Percentiles rank a stretch among this genome's conserved stretches.
These are phyloP conservation scores for Colletotrichum orbiculare DNA, from an alignment of 2,329 filamentous ascomycete species.

Conservation along the genomic window DNA sequence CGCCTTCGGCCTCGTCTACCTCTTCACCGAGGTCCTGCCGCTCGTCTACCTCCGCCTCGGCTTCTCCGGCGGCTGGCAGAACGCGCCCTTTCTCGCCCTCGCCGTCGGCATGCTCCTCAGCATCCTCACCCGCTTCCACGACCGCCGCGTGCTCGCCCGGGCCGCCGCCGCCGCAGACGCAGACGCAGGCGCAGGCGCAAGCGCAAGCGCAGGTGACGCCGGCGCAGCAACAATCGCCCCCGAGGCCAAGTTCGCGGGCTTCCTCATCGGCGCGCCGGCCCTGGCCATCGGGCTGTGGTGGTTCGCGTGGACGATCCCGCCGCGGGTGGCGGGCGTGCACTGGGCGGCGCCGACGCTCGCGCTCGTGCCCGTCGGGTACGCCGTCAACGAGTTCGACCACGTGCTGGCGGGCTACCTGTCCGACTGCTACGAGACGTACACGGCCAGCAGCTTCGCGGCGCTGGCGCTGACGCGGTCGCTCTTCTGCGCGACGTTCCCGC, in stretches of 20 bases:
- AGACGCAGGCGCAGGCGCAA: neutral
- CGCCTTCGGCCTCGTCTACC: slow-evolving; percentile 21
- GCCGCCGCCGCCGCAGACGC: slow-evolving; percentile 9
- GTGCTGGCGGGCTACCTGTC: slow-evolving; percentile 26
- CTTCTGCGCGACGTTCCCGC: slow-evolving; percentile 12
- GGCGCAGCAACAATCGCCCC: neutral
- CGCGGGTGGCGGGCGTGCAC: slow-evolving; percentile 43
- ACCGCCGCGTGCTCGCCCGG: neutral
- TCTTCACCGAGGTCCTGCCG: slow-evolving; percentile 20
- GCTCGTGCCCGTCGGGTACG: slow-evolving; percentile 57
- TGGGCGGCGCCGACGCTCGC: slow-evolving; percentile 53
- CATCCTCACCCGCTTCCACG: slow-evolving; percentile 12
- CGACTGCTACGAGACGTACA: slow-evolving; percentile 21
- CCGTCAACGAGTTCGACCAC: slow-evolving; percentile 54
- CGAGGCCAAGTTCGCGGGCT: slow-evolving; percentile 42
- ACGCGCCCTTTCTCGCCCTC: slow-evolving; percentile 15
- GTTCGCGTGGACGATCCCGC: slow-evolving; percentile 60
- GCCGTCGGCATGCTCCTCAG: slow-evolving; percentile 11
- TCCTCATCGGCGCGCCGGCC: slow-evolving; percentile 54
- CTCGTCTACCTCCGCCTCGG: slow-evolving; percentile 9
- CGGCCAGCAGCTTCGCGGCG: slow-evolving; percentile 11
- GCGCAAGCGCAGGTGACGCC: slow-evolving; percentile 2
- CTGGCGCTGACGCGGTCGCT: slow-evolving; percentile 14
- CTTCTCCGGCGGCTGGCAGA: slow-evolving; percentile 6
- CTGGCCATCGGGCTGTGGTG: slow-evolving; percentile 56